These are phyloP conservation scores for Westerdykella ornata DNA, from an alignment of 2,329 filamentous ascomycete species.

Conservation along the genomic window DNA sequence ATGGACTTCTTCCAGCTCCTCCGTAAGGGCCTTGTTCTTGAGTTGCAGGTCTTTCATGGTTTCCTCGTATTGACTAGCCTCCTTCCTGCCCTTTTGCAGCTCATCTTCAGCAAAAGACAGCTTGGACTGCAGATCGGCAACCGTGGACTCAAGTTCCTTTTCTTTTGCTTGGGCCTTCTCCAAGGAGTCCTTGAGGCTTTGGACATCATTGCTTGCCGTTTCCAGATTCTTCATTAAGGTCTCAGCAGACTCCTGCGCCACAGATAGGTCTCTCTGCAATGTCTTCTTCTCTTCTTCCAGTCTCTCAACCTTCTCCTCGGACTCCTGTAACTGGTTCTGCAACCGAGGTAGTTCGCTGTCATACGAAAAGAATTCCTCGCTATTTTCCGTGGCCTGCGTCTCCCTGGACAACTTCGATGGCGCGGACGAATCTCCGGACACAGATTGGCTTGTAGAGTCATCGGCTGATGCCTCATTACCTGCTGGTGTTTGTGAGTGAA, in stretches of 20 bases:
- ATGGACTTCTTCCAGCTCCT: conserved; percentile 45
- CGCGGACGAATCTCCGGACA: conserved; percentile 22
- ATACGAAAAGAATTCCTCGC: conserved; percentile 84
- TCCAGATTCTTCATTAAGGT: conserved; percentile 54
- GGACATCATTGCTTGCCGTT: conserved; percentile 58
- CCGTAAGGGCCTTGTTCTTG: conserved; percentile 36
- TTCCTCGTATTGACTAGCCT: conserved; percentile 38
- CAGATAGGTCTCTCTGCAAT: conserved; percentile 63
- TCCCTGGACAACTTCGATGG: conserved; percentile 21
- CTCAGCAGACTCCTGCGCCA: conserved; percentile 59
- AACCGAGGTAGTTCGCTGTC: conserved; percentile 79
- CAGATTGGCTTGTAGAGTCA: conserved; percentile 21
- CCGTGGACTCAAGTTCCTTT: conserved; percentile 22
- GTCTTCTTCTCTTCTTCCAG: conserved; percentile 63
- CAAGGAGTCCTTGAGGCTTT: conserved; percentile 48
- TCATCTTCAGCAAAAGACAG: conserved; percentile 40
- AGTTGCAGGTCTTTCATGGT: conserved; percentile 33
- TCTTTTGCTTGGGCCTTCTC: conserved; percentile 37
- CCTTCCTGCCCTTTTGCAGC: conserved; percentile 40
- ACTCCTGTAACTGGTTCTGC: conserved; percentile 66
- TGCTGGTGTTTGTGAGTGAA: conserved; percentile 37
- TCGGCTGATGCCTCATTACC: conserved; percentile 17
- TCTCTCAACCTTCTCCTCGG: conserved; percentile 61
- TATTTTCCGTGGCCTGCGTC: conserved; percentile 30
- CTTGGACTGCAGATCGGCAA: conserved; percentile 25